phyloP scores from a whole-genome alignment of 495 filamentous ascomycete genomes.

The Lasiosphaeriaceae sp. region DNA sequence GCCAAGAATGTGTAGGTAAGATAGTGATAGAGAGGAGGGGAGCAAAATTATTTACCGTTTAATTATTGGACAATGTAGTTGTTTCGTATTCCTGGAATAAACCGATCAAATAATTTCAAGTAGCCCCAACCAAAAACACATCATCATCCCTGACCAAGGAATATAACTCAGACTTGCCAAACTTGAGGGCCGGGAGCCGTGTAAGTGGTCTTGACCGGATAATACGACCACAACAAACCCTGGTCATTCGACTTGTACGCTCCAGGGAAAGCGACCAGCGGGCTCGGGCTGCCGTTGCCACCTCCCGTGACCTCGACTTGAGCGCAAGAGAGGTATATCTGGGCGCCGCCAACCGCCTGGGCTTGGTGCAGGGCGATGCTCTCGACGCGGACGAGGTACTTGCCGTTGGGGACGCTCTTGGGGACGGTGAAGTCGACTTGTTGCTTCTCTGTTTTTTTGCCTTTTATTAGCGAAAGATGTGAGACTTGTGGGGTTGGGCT shows the following conservation, averaged over 20 bases:
- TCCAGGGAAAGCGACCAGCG: slow-evolving; percentile 34
- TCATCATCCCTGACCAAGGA: too few relatives aligned
- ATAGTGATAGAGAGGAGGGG: too few relatives aligned
- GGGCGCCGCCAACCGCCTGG: slow-evolving; percentile 37
- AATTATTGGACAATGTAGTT: too few relatives aligned
- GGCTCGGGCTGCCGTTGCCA: slow-evolving; percentile 31
- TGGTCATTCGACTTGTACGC: slow-evolving; percentile 30
- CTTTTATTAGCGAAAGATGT: too few relatives aligned
- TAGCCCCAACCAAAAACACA: too few relatives aligned
- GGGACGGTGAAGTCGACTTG: slow-evolving; percentile 35
- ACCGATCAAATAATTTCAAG: too few relatives aligned
- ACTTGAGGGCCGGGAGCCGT: slow-evolving; percentile 36
- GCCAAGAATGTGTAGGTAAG: too few relatives aligned
- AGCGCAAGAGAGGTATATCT: slow-evolving; percentile 43
- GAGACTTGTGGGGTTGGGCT: too few relatives aligned
- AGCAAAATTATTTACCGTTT: too few relatives aligned
- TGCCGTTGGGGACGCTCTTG: slow-evolving; percentile 34
- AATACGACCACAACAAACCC: slow-evolving; percentile 21
- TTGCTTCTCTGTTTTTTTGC: slow-evolving; percentile 7
- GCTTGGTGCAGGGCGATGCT: slow-evolving; percentile 46
- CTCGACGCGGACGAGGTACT: slow-evolving; percentile 49
- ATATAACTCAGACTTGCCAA: too few relatives aligned
- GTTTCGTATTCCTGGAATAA: too few relatives aligned
- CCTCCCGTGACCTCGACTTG: slow-evolving; percentile 44
- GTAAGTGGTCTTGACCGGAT: slow-evolving; percentile 22